These are phyloP conservation scores for Pythium coloratum DNA, from an alignment of 352 stramenopile species.

Conservation along the genomic window DNA sequence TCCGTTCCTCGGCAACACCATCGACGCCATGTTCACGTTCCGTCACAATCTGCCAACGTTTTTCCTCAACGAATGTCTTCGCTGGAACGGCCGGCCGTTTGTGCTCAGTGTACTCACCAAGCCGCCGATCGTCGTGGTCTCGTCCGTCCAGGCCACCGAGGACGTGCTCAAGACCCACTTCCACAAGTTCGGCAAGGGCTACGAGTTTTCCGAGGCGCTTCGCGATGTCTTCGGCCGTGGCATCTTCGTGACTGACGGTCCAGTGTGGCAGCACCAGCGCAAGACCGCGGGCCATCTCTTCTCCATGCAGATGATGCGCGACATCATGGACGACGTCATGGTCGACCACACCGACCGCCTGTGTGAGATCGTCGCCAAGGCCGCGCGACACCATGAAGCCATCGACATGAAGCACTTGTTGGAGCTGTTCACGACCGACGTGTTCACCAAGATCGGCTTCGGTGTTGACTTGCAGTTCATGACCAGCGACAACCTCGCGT, in stretches of 20 bases:
- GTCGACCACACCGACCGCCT: slow-evolving; percentile 32
- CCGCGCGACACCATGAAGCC: not conserved
- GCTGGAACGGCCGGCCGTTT: slow-evolving; percentile 36
- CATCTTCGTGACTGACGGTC: slow-evolving; percentile 44
- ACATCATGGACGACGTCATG: slow-evolving; percentile 42
- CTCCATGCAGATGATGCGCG: slow-evolving; percentile 52
- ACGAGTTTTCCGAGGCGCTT: slow-evolving; percentile 31
- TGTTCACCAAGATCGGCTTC: slow-evolving; percentile 63
- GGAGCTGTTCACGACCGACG: slow-evolving; percentile 58
- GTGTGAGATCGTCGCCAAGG: slow-evolving; percentile 26
- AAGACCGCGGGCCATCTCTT: slow-evolving; percentile 88
- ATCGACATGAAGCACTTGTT: slow-evolving; percentile 50
- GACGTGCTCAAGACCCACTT: slow-evolving; percentile 58
- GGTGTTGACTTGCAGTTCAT: slow-evolving; percentile 29
- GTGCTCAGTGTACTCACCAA: slow-evolving; percentile 34
- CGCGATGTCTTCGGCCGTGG: slow-evolving; percentile 61
- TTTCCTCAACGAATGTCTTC: slow-evolving; percentile 21
- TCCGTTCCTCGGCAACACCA: slow-evolving; percentile 11
- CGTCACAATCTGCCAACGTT: slow-evolving; percentile 25
- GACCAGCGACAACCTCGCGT: slow-evolving; percentile 6
- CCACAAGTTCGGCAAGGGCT: slow-evolving; percentile 64
- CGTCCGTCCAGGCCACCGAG: slow-evolving; percentile 35
- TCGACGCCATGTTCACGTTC: slow-evolving; percentile 8
- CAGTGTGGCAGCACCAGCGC: slow-evolving; percentile 57
- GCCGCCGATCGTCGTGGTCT: slow-evolving; percentile 40